Evolutionary conservation across 495 filamentous ascomycete genomes (phyloP).

Genomic region (Lasiosphaeriaceae sp.): DNA sequence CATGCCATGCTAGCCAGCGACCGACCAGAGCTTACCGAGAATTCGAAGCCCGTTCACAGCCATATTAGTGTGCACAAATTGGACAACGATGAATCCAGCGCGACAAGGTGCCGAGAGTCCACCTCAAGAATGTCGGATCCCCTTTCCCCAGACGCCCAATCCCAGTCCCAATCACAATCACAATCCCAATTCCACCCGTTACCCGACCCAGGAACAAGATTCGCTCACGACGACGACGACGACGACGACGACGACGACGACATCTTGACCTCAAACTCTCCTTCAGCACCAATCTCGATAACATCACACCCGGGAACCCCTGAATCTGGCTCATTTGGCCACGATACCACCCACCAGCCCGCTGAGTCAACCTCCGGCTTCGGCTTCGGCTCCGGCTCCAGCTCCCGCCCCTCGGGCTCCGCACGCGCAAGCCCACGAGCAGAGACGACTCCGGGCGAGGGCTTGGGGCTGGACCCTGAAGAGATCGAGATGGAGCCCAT

Average conservation of each 20-base stretch:
- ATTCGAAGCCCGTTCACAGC: neutral
- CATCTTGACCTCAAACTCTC: no score
- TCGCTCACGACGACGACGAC: no score
- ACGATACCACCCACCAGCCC: no score
- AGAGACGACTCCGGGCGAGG: neutral
- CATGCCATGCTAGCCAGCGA: slow-evolving; percentile 1
- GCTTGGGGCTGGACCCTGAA: slow-evolving; percentile 16
- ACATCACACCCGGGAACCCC: no score
- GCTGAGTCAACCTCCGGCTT: neutral
- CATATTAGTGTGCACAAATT: neutral
- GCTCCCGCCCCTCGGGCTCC: neutral
- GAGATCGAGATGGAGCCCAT: slow-evolving; percentile 49
- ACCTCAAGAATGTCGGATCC: slow-evolving; percentile 4
- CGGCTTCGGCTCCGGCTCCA: neutral
- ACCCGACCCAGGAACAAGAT: neutral
- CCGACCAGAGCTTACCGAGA: slow-evolving; percentile 7
- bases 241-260: no score
- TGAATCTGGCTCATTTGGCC: no score
- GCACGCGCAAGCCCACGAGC: neutral
- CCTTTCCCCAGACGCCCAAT: neutral
- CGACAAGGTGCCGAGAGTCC: neutral
- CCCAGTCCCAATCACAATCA: neutral
- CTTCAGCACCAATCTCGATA: no score
- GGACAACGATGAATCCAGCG: slow-evolving; percentile 6
- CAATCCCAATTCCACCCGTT: neutral